Evolutionary conservation across 768 basidiomycete species (phyloP).

Genomic region (Collybia mongolica): DNA sequence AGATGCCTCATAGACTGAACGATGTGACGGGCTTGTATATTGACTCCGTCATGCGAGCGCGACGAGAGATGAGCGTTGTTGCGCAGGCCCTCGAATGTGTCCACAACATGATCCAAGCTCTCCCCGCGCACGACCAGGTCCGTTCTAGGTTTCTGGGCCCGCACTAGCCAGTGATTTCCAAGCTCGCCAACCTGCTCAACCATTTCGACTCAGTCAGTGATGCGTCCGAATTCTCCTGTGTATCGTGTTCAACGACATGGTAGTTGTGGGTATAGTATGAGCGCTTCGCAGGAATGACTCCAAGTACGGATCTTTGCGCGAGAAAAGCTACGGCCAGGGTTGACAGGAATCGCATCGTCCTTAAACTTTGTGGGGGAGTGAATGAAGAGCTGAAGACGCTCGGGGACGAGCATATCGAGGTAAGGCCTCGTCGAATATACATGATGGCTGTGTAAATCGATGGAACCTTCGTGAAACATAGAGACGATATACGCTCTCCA

Average conservation of each 20-base stretch:
- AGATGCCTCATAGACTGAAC: slow-evolving; percentile 60
- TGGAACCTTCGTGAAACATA: neutral
- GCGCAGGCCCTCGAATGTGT: slow-evolving; percentile 46
- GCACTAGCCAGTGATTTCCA: slow-evolving; percentile 78
- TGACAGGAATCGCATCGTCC: slow-evolving; percentile 27
- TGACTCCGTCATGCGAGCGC: slow-evolving; percentile 37
- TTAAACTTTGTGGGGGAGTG: slow-evolving; percentile 10
- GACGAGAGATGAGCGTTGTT: slow-evolving; percentile 30
- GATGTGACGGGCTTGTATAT: slow-evolving; percentile 38
- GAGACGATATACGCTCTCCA: neutral
- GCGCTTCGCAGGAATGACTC: slow-evolving; percentile 44
- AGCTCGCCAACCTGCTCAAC: slow-evolving; percentile 90
- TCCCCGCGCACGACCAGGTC: slow-evolving; percentile 30
- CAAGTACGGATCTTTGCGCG: slow-evolving; percentile 24
- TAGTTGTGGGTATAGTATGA: slow-evolving; percentile 72
- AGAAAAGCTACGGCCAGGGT: slow-evolving; percentile 31
- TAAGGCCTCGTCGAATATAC: slow-evolving; percentile 6
- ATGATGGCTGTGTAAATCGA: slow-evolving; percentile 3
- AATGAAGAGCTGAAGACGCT: neutral
- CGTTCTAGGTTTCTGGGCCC: slow-evolving; percentile 40
- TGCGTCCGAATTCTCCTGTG: slow-evolving; percentile 36
- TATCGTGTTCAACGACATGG: slow-evolving; percentile 74
- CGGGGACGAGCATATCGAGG: slow-evolving; percentile 5
- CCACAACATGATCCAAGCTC: slow-evolving; percentile 45
- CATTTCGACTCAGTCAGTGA: slow-evolving; percentile 71